These are phyloP conservation scores for Globisporangium rhizosaccharum DNA, from an alignment of 352 stramenopile species.

Conservation along the genomic window DNA sequence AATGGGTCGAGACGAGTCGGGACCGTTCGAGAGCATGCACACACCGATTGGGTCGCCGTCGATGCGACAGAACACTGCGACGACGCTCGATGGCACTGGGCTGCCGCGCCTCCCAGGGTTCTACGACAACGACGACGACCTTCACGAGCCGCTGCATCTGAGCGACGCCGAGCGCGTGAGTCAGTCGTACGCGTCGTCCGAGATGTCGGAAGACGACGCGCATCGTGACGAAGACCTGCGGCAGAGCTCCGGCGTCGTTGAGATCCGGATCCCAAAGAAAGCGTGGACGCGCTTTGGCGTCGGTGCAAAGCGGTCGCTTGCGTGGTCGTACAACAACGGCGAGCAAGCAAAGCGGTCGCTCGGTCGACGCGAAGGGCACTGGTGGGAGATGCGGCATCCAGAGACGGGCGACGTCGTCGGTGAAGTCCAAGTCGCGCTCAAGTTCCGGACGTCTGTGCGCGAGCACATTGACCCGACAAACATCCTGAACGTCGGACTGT, in stretches of 20 bases:
- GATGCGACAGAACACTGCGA: slow-evolving; percentile 5
- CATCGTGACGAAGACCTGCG: slow-evolving; percentile 23
- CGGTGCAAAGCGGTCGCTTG: slow-evolving; percentile 59
- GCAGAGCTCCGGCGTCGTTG: slow-evolving; percentile 45
- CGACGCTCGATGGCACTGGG: slow-evolving; percentile 16
- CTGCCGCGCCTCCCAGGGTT: slow-evolving; percentile 37
- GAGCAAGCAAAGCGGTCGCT: slow-evolving; percentile 66
- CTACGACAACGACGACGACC: slow-evolving; percentile 42
- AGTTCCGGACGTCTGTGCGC: slow-evolving; percentile 64
- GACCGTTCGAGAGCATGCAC: slow-evolving; percentile 64
- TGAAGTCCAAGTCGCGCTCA: slow-evolving; percentile 77
- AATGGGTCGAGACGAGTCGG: slow-evolving; percentile 40
- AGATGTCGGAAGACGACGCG: slow-evolving; percentile 38
- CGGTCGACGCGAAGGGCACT: slow-evolving; percentile 68
- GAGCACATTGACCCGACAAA: slow-evolving; percentile 48
- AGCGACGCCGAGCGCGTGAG: slow-evolving; percentile 63
- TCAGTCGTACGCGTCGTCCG: slow-evolving; percentile 64
- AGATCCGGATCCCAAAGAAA: slow-evolving; percentile 83
- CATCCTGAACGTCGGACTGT: slow-evolving; percentile 72
- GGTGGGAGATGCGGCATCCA: slow-evolving; percentile 79
- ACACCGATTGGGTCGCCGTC: slow-evolving; percentile 47
- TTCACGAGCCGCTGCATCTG: slow-evolving; percentile 35
- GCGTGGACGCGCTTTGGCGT: slow-evolving; percentile 72
- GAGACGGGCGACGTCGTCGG: slow-evolving; percentile 71
- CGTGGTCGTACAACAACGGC: slow-evolving; percentile 73